Percentiles rank a stretch among this genome's conserved stretches.
phyloP scores from a whole-genome alignment of 2,329 filamentous ascomycete genomes.

The Tricladium varicosporioides region DNA sequence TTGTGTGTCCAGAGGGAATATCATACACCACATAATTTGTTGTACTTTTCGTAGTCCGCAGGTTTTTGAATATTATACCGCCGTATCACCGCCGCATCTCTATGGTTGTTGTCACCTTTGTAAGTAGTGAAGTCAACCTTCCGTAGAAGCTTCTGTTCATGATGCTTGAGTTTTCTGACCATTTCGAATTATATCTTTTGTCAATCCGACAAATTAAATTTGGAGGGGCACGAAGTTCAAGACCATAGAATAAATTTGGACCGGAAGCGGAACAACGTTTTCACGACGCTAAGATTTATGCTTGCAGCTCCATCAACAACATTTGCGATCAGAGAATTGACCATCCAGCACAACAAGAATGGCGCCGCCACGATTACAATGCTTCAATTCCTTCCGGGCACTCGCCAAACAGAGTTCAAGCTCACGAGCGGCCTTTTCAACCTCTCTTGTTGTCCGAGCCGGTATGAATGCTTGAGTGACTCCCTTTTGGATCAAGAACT shows the following conservation, averaged over 20 bases:
- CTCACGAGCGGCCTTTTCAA: slow-evolving; percentile 28
- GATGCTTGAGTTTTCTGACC: slow-evolving; percentile 95
- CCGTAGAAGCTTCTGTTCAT: slow-evolving; percentile 90
- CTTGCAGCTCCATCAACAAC: not conserved
- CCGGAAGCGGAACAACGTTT: slow-evolving; percentile 18
- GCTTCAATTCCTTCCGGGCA: slow-evolving; percentile 24
- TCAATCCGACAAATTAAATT: not conserved
- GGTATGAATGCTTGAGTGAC: slow-evolving; percentile 17
- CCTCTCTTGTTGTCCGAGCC: slow-evolving; percentile 20
- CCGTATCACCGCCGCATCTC: slow-evolving; percentile 74
- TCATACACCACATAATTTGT: slow-evolving; percentile 64
- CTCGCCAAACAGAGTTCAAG: slow-evolving; percentile 10
- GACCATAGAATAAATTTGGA: slow-evolving; percentile 19
- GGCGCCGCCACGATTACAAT: slow-evolving; percentile 32
- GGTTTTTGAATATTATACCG: slow-evolving; percentile 91
- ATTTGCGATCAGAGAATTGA: slow-evolving; percentile 4
- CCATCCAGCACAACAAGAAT: slow-evolving; percentile 9
- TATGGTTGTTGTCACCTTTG: slow-evolving; percentile 83
- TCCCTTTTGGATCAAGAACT: not conserved
- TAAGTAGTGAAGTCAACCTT: slow-evolving; percentile 95
- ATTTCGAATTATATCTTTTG: slow-evolving; percentile 48
- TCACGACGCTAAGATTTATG: slow-evolving; percentile 17
- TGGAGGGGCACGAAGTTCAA: slow-evolving; percentile 11
- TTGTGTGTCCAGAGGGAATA: slow-evolving; percentile 18
- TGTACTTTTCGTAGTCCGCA: slow-evolving; percentile 74